These are phyloP conservation scores for Tricholoma flavovirens DNA, from an alignment of 768 basidiomycete genomes.

Conservation along the genomic window DNA sequence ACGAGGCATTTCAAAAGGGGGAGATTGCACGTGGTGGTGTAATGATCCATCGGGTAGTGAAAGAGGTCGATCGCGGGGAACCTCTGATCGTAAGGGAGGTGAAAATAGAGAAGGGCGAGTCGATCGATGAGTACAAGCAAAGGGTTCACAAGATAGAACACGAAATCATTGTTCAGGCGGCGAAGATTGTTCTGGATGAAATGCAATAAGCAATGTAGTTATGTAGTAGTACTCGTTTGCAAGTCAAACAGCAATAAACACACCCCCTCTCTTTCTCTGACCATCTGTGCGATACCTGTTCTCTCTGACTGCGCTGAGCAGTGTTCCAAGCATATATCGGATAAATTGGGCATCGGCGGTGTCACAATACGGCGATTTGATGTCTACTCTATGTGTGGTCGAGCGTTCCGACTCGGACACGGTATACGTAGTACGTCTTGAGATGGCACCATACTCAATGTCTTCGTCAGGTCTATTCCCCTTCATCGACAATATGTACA, in stretches of 20 bases:
- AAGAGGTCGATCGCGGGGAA: constrained; percentile 89
- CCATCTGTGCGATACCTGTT: no score
- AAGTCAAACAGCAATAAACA: no score
- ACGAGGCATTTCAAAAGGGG: constrained; percentile 79
- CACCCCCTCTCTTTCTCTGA: no score
- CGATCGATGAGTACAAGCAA: constrained; percentile 64
- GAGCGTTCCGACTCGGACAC: not conserved
- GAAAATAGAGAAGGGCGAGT: constrained; percentile 65
- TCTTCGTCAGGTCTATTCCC: not conserved
- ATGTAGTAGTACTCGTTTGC: not conserved
- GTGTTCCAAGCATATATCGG: no score
- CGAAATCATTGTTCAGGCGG: constrained; percentile 84
- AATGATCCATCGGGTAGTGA: constrained; percentile 93
- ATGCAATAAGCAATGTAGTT: constrained; percentile 25
- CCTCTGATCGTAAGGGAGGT: constrained; percentile 81
- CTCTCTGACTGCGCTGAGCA: no score
- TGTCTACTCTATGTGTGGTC: not conserved
- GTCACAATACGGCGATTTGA: not conserved
- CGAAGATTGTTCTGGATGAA: constrained; percentile 62
- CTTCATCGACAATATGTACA: not conserved
- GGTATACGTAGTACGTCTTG: not conserved
- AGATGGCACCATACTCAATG: not conserved
- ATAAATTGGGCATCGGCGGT: no score
- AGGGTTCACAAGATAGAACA: constrained; percentile 83
- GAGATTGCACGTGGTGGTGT: constrained; percentile 75